Percentiles rank a stretch among this genome's conserved stretches.
phyloP scores from a whole-genome alignment of 345 rosid genomes.

The Turnera subulata region DNA sequence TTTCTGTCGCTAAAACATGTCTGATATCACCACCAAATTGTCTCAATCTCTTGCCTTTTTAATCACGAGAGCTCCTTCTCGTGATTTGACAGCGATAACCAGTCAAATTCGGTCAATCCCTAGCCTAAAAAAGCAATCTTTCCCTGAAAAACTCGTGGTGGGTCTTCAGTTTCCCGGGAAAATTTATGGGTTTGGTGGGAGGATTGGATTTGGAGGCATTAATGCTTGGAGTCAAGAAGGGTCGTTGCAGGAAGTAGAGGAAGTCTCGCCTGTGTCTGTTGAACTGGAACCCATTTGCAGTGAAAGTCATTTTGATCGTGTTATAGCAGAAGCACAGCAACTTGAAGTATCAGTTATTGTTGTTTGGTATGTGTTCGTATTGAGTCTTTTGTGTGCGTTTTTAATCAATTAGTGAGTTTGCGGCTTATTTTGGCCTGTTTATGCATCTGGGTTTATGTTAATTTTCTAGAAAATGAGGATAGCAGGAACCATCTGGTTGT shows the following conservation, averaged over 20 bases:
- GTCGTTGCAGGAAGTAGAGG: conserved; percentile 46
- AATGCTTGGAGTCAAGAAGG: conserved; percentile 34
- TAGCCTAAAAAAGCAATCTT: conserved; percentile 15
- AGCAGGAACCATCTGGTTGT: neutral
- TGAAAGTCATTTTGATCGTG: conserved; percentile 69
- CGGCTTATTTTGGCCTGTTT: conserved; percentile 8
- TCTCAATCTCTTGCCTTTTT: conserved; percentile 27
- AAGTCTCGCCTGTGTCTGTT: conserved; percentile 49
- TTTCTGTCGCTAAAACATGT: conserved; percentile 14
- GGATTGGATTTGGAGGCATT: conserved; percentile 13
- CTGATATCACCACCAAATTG: conserved; percentile 28
- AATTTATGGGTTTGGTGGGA: conserved; percentile 24
- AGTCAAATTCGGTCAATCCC: conserved; percentile 10
- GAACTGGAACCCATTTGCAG: conserved; percentile 49
- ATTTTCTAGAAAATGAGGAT: no score
- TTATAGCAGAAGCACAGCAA: conserved; percentile 72
- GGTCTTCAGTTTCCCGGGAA: conserved; percentile 13
- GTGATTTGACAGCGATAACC: conserved; percentile 9
- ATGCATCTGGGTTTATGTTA: neutral
- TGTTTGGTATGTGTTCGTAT: conserved; percentile 53
- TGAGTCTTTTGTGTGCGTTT: conserved; percentile 1
- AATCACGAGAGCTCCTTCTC: conserved; percentile 13
- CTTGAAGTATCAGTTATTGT: conserved; percentile 53
- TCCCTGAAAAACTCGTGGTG: conserved; percentile 2
- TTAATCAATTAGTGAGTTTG: neutral